phyloP scores from a whole-genome alignment of 2,329 filamentous ascomycete species.

The Cytospora chrysosperma region DNA sequence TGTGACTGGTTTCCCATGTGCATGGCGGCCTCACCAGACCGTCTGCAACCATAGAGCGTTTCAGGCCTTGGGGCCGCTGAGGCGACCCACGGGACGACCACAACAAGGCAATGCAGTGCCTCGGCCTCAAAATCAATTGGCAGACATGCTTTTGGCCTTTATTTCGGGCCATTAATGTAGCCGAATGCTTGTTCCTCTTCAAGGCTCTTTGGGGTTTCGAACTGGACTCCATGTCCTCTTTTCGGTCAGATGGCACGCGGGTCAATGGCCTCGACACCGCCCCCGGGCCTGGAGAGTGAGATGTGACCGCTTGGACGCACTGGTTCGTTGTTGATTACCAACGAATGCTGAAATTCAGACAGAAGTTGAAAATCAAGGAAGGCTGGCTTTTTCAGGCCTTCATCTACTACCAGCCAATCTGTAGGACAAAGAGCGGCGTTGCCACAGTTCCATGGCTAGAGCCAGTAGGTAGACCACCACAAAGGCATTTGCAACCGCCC shows the following conservation, averaged over 20 bases:
- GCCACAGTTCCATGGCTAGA: background rate
- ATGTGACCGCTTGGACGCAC: background rate
- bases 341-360: background rate
- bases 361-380: background rate
- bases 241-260: constrained; percentile 5
- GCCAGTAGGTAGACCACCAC: background rate
- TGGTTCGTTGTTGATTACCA: background rate
- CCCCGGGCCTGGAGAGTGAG: background rate
- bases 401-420: background rate
- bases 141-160: background rate
- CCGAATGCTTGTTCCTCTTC: background rate
- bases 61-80: background rate
- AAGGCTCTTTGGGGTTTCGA: background rate
- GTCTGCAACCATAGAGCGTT: background rate
- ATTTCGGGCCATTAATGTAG: background rate
- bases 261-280: background rate
- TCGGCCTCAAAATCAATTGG: background rate
- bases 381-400: background rate
- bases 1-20: too few species aligned
- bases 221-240: background rate
- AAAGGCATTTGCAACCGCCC: background rate
- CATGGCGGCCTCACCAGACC: too few species aligned
- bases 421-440: background rate
- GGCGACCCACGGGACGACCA: constrained; percentile 1
- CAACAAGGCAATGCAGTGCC: constrained; percentile 3